These are phyloP conservation scores for Volvariella surrecta DNA, from an alignment of 1,284 basidiomycete genomes.

Conservation along the genomic window DNA sequence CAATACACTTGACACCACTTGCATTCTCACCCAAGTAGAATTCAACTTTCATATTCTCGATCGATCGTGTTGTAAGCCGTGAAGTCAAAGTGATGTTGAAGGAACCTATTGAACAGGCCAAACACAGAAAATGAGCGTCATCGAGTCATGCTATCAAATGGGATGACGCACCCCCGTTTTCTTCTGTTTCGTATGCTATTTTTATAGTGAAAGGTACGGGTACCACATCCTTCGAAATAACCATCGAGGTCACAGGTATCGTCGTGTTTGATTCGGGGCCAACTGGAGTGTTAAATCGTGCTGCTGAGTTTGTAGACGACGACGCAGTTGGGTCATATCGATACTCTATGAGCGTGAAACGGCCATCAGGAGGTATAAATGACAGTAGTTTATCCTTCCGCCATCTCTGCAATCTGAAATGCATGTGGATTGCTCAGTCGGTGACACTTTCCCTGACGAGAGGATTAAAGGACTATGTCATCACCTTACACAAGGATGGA, in stretches of 20 bases:
- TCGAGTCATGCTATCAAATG: conserved; percentile 3
- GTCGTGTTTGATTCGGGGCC: conserved; percentile 13
- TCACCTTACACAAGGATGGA: conserved; percentile 88
- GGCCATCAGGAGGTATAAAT: conserved; percentile 93
- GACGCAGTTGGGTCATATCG: conserved; percentile 45
- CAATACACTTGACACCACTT: conserved; percentile 54
- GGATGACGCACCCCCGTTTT: conserved; percentile 47
- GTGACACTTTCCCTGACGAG: background rate
- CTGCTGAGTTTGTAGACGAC: conserved; percentile 14
- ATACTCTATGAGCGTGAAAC: conserved; percentile 84
- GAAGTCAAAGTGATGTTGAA: conserved; percentile 70
- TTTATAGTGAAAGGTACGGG: conserved; percentile 65
- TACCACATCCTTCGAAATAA: conserved; percentile 35
- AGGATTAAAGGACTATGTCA: conserved; percentile 1
- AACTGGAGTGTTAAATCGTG: conserved; percentile 18
- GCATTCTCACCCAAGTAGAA: conserved; percentile 69
- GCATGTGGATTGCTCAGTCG: background rate
- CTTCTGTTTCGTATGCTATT: conserved; percentile 47
- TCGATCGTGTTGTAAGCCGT: conserved; percentile 49
- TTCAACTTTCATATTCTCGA: conserved; percentile 68
- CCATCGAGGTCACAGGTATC: conserved; percentile 12
- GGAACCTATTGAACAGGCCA: conserved; percentile 36
- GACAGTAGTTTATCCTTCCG: conserved; percentile 72
- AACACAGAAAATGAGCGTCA: conserved; percentile 2
- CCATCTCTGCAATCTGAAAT: conserved; percentile 69